Conservation (phyloP, 768 basidiomycete species). For the Kwoniella sp. region DNA sequence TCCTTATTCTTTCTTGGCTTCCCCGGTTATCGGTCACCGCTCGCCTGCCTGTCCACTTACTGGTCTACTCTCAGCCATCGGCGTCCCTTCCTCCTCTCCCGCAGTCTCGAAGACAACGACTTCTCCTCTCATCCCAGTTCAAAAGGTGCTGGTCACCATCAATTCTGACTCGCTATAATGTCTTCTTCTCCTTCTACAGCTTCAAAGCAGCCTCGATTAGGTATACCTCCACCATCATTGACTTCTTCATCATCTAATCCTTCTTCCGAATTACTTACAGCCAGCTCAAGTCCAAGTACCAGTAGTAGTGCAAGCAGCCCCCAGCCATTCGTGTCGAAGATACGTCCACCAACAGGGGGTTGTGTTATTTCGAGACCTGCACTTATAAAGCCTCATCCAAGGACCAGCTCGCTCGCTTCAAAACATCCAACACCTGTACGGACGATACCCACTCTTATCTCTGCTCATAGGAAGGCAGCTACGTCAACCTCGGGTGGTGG, state of each 20-base stretch:
- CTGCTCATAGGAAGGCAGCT: not conserved
- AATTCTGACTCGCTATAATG: not conserved
- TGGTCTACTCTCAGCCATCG: not conserved
- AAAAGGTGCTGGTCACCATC: slow-evolving; percentile 1
- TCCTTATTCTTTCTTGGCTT: not conserved
- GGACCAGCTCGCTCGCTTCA: not conserved
- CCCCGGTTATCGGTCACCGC: not conserved
- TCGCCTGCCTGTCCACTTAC: too few species aligned
- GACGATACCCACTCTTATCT: not conserved
- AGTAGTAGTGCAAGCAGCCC: too few species aligned
- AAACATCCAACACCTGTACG: not conserved
- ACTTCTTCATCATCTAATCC: not conserved
- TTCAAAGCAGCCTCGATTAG: not conserved
- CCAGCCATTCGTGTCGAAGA: not conserved
- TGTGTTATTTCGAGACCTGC: not conserved
- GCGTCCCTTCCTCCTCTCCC: not conserved
- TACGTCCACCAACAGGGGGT: not conserved
- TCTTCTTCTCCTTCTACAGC: not conserved
- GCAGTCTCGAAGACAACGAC: not conserved
- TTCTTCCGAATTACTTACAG: too few species aligned
- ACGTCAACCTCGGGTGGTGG: not conserved
- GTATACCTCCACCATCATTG: too few species aligned
- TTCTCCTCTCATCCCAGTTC: not conserved
- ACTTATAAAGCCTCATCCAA: not conserved
- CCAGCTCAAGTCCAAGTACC: too few species aligned